Evolutionary conservation across 805 yeast species (phyloP).

Genomic region (Hagleromyces aurorensis): DNA sequence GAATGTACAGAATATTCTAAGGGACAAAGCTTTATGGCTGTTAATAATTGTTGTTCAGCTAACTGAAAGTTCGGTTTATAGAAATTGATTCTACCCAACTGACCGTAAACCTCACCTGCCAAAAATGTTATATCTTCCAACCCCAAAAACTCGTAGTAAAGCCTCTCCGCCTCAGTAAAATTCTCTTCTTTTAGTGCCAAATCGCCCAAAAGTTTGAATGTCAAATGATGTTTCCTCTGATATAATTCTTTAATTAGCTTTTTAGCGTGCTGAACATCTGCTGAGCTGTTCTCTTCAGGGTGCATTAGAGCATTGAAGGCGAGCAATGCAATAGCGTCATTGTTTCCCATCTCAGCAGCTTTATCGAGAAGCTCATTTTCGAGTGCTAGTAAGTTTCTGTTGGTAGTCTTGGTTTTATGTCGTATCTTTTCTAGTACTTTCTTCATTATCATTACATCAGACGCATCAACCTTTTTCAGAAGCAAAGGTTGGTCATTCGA

Average conservation of each 20-base stretch:
- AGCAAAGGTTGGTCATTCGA: constrained; percentile 25
- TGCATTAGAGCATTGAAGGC: constrained; percentile 56
- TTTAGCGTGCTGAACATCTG: constrained; percentile 59
- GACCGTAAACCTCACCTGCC: constrained; percentile 66
- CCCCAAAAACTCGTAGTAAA: constrained; percentile 51
- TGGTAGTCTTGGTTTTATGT: constrained; percentile 49
- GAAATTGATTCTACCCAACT: constrained; percentile 56
- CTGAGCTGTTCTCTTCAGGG: constrained; percentile 27
- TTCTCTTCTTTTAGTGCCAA: constrained; percentile 46
- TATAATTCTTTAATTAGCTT: constrained; percentile 50
- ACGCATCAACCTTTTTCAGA: constrained; percentile 43
- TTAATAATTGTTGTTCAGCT: constrained; percentile 54
- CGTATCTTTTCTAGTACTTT: constrained; percentile 57
- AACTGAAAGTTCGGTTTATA: constrained; percentile 40
- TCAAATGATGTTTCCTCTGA: constrained; percentile 58
- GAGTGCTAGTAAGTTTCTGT: constrained; percentile 46
- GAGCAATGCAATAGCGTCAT: constrained; percentile 69
- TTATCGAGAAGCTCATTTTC: constrained; percentile 71
- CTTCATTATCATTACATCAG: constrained; percentile 62
- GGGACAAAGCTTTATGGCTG: constrained; percentile 54
- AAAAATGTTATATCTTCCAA: constrained; percentile 50
- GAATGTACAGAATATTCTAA: constrained; percentile 59
- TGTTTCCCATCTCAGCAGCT: constrained; percentile 77
- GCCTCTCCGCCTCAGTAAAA: constrained; percentile 46
- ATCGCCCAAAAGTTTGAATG: constrained; percentile 75